Conservation (phyloP, 768 basidiomycete genomes). For the Glaciozyma martinii region DNA sequence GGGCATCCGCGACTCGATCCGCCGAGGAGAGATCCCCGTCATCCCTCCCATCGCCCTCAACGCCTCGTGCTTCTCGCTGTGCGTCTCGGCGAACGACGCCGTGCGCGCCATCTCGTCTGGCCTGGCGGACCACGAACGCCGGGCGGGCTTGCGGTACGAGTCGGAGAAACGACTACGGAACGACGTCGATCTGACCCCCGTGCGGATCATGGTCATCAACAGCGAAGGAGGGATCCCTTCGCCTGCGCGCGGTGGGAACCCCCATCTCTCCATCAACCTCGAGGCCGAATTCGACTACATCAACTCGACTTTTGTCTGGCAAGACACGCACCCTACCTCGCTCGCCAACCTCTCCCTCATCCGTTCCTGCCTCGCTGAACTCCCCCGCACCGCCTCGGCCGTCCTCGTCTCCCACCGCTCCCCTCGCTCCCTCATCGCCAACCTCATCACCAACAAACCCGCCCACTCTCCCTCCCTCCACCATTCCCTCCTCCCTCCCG, state of each 20-base stretch:
- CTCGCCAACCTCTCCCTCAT: conserved; percentile 78
- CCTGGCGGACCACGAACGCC: conserved; percentile 52
- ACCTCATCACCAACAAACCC: conserved; percentile 96
- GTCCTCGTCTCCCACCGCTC: conserved; percentile 97
- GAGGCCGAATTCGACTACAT: conserved; percentile 79
- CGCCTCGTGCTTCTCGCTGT: conserved; percentile 73
- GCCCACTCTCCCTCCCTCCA: conserved; percentile 91
- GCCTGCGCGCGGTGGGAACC: conserved; percentile 86
- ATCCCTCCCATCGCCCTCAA: conserved; percentile 88
- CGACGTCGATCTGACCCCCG: conserved; percentile 70
- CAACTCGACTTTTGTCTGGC: conserved; percentile 80
- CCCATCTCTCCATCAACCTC: conserved; percentile 92
- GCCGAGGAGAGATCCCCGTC: conserved; percentile 91
- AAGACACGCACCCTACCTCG: conserved; percentile 66
- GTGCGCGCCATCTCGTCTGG: conserved; percentile 77
- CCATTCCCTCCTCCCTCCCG: conserved; percentile 71
- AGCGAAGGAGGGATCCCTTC: conserved; percentile 94
- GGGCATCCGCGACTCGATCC: conserved; percentile 76
- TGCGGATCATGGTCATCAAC: conserved; percentile 96
- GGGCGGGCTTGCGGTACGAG: conserved; percentile 24
- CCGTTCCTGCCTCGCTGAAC: conserved; percentile 73
- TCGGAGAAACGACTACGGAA: conserved; percentile 35
- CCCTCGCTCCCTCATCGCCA: conserved; percentile 86
- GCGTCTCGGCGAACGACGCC: conserved; percentile 78
- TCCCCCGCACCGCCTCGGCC: conserved; percentile 88